Base-by-base conservation (phyloP, 208 protist species). In the Wallacemonas collosoma region DNA sequence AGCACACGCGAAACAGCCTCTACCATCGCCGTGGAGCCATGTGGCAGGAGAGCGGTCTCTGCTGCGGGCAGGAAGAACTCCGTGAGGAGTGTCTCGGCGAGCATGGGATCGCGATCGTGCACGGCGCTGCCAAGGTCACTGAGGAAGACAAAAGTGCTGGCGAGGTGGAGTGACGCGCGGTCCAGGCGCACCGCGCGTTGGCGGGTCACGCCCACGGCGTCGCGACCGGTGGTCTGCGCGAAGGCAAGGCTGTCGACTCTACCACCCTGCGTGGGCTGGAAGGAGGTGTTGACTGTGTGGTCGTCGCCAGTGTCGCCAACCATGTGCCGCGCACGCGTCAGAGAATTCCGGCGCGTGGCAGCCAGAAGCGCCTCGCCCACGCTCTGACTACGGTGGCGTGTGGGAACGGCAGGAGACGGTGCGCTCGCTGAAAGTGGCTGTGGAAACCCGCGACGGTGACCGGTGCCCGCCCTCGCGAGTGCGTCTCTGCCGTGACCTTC, bases 1-100 rank as follows among this genome's bases (percentile, higher is more conserved):
- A 93, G 58, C 5, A 95, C 63, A 9, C 83, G 75, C 9, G 86
- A 77, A 4, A 93, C 70, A 2, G 86, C 90, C 71, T 95, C 88
- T 17, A 91, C 77, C 41, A 83, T 74, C 14, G 86, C 88, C 0
- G 83, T 45, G 2, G 79, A 91, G 54, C 88, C 84, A 40, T 68
- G 50, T 15, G 73, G 75, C 43, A 95, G 73, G 36, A 93, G 57
- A 38, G 77, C 77, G 6, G 64, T 70, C 53, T 72, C 66, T 3
- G 73, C 78, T 2, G 76, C 61, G 14, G 86, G 85, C 48, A 90
- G 61, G 66, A 89, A 79, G 75, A 87, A 91, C 0, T 76, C 66
- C 62, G 66, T 70, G 43, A 93, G 45, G 54, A 91, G 43, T 15
- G 81, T 77, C 9, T 61, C 26, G 2, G 86, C 78, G 9, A 77